These are phyloP conservation scores for Lactarius trivialis DNA, from an alignment of 768 basidiomycete species.

Conservation along the genomic window DNA sequence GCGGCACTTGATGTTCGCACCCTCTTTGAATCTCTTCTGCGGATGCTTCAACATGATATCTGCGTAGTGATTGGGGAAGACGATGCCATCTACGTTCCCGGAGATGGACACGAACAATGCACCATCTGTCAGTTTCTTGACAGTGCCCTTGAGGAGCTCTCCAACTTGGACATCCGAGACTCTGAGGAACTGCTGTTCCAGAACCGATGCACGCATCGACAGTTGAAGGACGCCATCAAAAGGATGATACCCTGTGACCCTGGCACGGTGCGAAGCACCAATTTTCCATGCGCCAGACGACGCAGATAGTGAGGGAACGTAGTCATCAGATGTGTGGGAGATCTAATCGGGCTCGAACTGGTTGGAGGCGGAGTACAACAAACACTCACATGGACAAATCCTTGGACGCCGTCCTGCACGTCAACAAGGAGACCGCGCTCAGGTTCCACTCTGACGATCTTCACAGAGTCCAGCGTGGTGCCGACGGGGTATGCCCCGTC, in stretches of 20 bases:
- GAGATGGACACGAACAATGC: conserved; percentile 82
- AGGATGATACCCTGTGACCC: conserved; percentile 78
- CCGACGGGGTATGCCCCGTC: conserved; percentile 69
- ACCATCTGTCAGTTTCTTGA: conserved; percentile 77
- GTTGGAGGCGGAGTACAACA: not conserved
- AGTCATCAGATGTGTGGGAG: conserved; percentile 88
- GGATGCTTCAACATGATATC: conserved; percentile 94
- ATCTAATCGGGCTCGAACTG: conserved; percentile 48
- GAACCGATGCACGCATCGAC: conserved; percentile 73
- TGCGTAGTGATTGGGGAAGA: conserved; percentile 94
- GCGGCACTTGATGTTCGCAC: conserved; percentile 75
- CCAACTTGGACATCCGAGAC: conserved; percentile 80
- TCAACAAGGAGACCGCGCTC: conserved; percentile 79
- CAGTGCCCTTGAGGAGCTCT: conserved; percentile 76
- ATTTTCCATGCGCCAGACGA: conserved; percentile 75
- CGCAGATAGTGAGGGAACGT: conserved; percentile 66
- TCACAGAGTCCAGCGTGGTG: conserved; percentile 60
- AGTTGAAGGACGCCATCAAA: conserved; percentile 87
- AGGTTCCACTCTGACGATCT: conserved; percentile 64
- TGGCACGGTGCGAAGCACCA: conserved; percentile 73
- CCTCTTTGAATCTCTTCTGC: conserved; percentile 81
- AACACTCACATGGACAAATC: conserved; percentile 80
- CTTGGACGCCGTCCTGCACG: conserved; percentile 56
- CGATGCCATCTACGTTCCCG: conserved; percentile 83
- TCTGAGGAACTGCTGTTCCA: conserved; percentile 83